Evolutionary conservation across 169 alveolate species (phyloP).

Genomic region (Perkinsus olseni): DNA sequence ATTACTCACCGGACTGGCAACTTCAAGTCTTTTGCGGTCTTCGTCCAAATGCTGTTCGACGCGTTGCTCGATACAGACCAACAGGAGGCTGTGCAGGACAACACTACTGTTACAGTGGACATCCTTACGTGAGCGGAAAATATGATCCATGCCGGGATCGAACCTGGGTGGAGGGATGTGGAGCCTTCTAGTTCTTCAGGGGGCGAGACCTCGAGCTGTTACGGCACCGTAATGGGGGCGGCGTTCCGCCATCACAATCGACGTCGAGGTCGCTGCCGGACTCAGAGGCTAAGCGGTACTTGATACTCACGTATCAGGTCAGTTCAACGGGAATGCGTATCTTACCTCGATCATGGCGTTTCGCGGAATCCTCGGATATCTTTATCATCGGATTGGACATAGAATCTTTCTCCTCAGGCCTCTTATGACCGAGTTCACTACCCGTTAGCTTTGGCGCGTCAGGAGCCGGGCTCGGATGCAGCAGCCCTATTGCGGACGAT

Average conservation of each 20-base stretch:
- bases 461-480: constrained; percentile 1
- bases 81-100: not conserved
- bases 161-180: not conserved
- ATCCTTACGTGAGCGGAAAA: not conserved
- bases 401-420: not conserved
- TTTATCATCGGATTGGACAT: not conserved
- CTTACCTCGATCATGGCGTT: too few species aligned
- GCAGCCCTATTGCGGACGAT: not conserved
- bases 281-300: not conserved
- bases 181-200: too few species aligned
- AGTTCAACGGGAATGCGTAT: not conserved
- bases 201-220: not conserved
- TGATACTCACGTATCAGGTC: not conserved
- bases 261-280: not conserved
- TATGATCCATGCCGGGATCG: not conserved
- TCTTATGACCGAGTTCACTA: not conserved
- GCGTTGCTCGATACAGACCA: not conserved
- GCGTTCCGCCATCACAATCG: not conserved
- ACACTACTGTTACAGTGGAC: not conserved
- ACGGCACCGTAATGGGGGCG: not conserved
- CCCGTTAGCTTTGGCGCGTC: not conserved
- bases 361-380: too few species aligned
- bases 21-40: not conserved
- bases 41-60: not conserved
- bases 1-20: not conserved